phyloP scores from a whole-genome alignment of 805 yeast genomes.

The Jamesozyma spencerorum region DNA sequence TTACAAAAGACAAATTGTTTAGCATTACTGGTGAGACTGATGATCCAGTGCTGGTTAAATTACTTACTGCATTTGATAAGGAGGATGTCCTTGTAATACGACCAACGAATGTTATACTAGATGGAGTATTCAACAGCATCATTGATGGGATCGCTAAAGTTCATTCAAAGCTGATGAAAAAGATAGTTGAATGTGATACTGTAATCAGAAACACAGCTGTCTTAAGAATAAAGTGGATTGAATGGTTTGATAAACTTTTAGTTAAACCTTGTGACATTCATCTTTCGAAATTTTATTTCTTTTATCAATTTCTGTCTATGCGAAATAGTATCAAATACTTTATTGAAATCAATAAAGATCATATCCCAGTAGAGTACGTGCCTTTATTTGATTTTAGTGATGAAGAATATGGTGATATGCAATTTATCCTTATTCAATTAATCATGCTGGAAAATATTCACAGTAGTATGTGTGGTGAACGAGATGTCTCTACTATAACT shows the following conservation, averaged over 20 bases:
- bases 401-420: not conserved
- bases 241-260: not conserved
- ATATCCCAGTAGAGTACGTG: not conserved
- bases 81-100: too few relatives aligned
- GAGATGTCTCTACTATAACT: too few relatives aligned
- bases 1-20: not conserved
- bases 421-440: not conserved
- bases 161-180: not conserved
- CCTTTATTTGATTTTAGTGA: not conserved
- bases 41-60: too few relatives aligned
- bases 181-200: not conserved
- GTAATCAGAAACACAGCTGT: not conserved
- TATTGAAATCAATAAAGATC: not conserved
- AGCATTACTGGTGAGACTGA: not conserved
- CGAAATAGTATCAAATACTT: not conserved
- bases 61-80: too few relatives aligned
- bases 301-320: not conserved
- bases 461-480: too few relatives aligned
- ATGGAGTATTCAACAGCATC: not conserved
- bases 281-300: not conserved
- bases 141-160: not conserved
- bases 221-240: not conserved
- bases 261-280: not conserved
- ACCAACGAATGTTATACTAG: not conserved
- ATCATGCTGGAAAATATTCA: not conserved